Evolutionary conservation across 306 rosid species (phyloP).

Genomic region (Cicer cuneatum): DNA sequence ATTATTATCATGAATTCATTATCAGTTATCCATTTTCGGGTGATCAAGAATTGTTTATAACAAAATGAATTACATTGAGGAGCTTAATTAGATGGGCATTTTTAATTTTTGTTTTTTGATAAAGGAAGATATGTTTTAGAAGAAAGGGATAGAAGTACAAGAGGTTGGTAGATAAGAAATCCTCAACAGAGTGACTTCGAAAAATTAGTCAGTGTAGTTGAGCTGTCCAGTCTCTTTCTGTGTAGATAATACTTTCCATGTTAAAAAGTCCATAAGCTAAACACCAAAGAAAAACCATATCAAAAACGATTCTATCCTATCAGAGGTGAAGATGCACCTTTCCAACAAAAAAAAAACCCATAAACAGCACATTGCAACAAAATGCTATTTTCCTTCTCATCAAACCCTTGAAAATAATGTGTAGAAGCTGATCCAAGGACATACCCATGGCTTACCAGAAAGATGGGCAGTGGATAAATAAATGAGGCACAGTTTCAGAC

Average conservation of each 20-base stretch:
- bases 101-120: too few relatives aligned
- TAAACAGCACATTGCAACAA: constrained; percentile 24
- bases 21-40: too few relatives aligned
- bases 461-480: constrained; percentile 8
- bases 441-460: background rate
- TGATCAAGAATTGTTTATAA: too few relatives aligned
- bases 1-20: too few relatives aligned
- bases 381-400: constrained; percentile 22
- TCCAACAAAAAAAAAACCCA: background rate
- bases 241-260: background rate
- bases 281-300: background rate
- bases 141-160: background rate
- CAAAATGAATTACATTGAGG: too few relatives aligned
- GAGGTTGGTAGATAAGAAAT: background rate
- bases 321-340: background rate
- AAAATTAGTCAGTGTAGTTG: background rate
- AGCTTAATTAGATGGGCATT: too few relatives aligned
- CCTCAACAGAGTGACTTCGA: background rate
- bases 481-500: background rate
- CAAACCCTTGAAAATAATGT: constrained; percentile 30
- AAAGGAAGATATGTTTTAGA: too few relatives aligned
- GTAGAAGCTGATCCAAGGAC: constrained; percentile 15
- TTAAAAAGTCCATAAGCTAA: background rate
- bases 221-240: background rate
- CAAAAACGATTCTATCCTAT: background rate